phyloP scores from a whole-genome alignment of 352 stramenopile genomes.

The Phytopythium chamaehyphon region DNA sequence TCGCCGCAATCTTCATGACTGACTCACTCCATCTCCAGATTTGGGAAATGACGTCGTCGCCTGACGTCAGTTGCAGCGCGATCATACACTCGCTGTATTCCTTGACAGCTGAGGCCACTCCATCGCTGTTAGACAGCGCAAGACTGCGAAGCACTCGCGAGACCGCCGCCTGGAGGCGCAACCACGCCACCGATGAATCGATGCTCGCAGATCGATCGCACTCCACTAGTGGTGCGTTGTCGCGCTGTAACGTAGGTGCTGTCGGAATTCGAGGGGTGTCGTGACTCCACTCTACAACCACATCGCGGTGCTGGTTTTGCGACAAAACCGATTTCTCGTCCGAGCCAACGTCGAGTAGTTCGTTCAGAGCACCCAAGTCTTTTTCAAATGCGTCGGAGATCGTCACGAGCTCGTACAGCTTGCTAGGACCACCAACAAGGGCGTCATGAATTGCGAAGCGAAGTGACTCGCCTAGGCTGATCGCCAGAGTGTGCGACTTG shows the following conservation, averaged over 20 bases:
- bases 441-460: constrained; percentile 57
- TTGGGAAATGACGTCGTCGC: constrained; percentile 19
- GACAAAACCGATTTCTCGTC: constrained; percentile 35
- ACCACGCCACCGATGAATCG: constrained; percentile 45
- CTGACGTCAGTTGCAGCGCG: constrained; percentile 11
- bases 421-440: constrained; percentile 27
- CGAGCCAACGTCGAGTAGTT: constrained; percentile 22
- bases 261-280: constrained; percentile 24
- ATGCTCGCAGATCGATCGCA: constrained; percentile 65
- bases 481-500: constrained; percentile 68
- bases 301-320: constrained; percentile 76
- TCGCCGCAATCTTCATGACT: constrained; percentile 10
- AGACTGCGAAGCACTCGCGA: constrained; percentile 45
- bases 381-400: constrained; percentile 31
- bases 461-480: constrained; percentile 50
- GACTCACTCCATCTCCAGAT: constrained; percentile 56
- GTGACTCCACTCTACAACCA: constrained; percentile 67
- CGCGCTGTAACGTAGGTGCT: constrained; percentile 34
- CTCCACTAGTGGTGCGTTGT: constrained; percentile 39
- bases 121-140: constrained; percentile 19
- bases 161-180: constrained; percentile 52
- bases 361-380: constrained; percentile 34
- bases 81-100: constrained; percentile 26
- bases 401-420: constrained; percentile 47
- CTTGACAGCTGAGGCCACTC: constrained; percentile 18